Conservation (phyloP, 108 stramenopile genomes). For the Chaetoceros tenuissimus region DNA sequence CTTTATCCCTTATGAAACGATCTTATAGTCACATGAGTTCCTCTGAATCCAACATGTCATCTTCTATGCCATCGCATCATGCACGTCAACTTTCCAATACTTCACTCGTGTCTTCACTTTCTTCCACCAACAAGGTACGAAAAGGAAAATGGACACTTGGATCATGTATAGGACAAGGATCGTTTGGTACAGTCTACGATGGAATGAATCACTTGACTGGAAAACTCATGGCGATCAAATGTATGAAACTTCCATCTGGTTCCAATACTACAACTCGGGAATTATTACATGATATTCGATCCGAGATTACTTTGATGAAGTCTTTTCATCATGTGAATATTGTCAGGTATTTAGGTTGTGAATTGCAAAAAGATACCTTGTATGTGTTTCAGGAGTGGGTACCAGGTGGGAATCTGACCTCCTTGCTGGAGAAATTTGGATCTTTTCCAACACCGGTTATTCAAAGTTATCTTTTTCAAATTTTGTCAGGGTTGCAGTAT, state of each 20-base stretch:
- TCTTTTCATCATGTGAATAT: conserved; percentile 86
- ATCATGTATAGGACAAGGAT: conserved; percentile 84
- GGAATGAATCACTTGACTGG: conserved; percentile 92
- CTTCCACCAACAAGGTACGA: too few species aligned
- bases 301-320: conserved; percentile 86
- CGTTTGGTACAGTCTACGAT: conserved; percentile 89
- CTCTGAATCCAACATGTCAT: conserved; percentile 11
- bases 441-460: conserved; percentile 72
- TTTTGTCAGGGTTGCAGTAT: conserved; percentile 85
- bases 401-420: conserved; percentile 82
- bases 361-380: conserved; percentile 61
- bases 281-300: conserved; percentile 49
- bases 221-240: conserved; percentile 80
- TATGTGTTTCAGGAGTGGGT: conserved; percentile 98
- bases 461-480: conserved; percentile 72
- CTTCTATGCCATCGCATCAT: conserved; percentile 1
- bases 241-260: conserved; percentile 26
- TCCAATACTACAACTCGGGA: background rate
- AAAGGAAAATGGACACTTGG: conserved; percentile 87
- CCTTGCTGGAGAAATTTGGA: conserved; percentile 79
- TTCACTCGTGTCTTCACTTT: too few species aligned
- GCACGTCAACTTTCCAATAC: too few species aligned
- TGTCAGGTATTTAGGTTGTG: conserved; percentile 89
- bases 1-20: conserved; percentile 5
- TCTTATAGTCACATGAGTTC: conserved; percentile 3